Base-by-base conservation (phyloP, 139 green algal genomes). In the Ulvella scutata region DNA sequence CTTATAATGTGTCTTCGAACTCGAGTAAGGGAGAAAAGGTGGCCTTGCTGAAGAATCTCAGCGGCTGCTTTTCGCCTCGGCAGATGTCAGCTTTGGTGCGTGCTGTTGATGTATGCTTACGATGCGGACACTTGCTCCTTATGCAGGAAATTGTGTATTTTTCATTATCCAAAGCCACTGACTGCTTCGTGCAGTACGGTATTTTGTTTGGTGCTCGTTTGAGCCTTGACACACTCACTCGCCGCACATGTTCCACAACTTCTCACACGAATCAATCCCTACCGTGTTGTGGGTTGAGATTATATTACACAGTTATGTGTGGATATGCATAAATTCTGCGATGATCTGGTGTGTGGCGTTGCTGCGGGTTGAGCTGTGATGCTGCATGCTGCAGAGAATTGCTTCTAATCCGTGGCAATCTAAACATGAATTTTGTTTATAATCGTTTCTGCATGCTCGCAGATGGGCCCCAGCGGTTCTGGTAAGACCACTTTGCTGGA, bases 401-500 rank as follows among this genome's bases (percentile, higher is more conserved):
- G 44, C 44, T 26, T 23, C 44, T 62, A 23, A 62, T 33, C n/a
- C 44, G n/a, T 13, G n/a, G 9, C 13, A 4, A 62, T n/a, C n/a
- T n/a, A n/a, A n/a, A n/a, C n/a, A 7, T 17, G 9, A 33, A 4
- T 17, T 13, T 26, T 26, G 33, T 62, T 23, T 62, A 76, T 90
- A 72, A 43, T 34, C 43, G 10, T 38, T 3, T 31, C 6, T 74
- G 20, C 17, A 4, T 31, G 38, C 7, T 23, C 34, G 79, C 78
- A 83, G 73, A 90, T 93, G 88, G 90, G 90, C 13, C 84, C 88
- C 29, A 86, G 75, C 28, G 90, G 91, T 59, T 85, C 72, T 62
- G 91, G 91, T 72, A 96, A 96, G 77, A 94, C 89, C 62, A 93
- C 88, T 4, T 72, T 94, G 7, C 79, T 94, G 36, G 82, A 85